phyloP scores from a whole-genome alignment of 805 yeast species.

The Starmerella vitae region DNA sequence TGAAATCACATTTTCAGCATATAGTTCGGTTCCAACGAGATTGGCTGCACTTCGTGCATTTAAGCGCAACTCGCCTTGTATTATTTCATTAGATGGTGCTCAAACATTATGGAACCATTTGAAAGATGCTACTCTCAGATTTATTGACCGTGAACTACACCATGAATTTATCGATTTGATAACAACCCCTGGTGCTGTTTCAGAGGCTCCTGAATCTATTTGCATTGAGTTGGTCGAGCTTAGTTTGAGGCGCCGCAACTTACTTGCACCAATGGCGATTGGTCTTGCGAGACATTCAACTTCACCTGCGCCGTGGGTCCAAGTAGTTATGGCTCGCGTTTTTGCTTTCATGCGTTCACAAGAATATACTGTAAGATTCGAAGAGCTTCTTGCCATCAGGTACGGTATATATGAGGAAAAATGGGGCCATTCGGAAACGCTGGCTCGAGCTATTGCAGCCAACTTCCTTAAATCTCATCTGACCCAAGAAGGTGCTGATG shows the following conservation, averaged over 20 bases:
- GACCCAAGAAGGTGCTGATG: slow-evolving; percentile 18
- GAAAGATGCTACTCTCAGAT: slow-evolving; percentile 43
- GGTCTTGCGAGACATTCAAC: slow-evolving; percentile 27
- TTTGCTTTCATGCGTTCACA: slow-evolving; percentile 41
- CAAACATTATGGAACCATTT: slow-evolving; percentile 43
- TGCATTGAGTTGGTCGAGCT: slow-evolving; percentile 21
- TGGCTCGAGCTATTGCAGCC: slow-evolving; percentile 24
- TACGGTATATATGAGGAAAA: slow-evolving; percentile 24
- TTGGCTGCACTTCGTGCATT: slow-evolving; percentile 9
- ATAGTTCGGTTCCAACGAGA: slow-evolving; percentile 4
- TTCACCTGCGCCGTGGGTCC: slow-evolving; percentile 34
- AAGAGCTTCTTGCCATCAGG: slow-evolving; percentile 37
- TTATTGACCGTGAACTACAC: slow-evolving; percentile 56
- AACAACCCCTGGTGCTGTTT: slow-evolving; percentile 26
- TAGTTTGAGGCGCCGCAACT: slow-evolving; percentile 46
- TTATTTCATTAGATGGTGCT: slow-evolving; percentile 18
- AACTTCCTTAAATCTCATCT: not conserved
- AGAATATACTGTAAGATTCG: slow-evolving; percentile 45
- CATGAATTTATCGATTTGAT: slow-evolving; percentile 38
- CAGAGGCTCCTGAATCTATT: slow-evolving; percentile 22
- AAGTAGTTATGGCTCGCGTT: slow-evolving; percentile 35
- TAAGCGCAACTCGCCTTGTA: slow-evolving; percentile 23
- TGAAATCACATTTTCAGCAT: slow-evolving; percentile 9
- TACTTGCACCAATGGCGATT: slow-evolving; percentile 47
- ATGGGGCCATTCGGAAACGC: slow-evolving; percentile 33